These are phyloP conservation scores for Pholiota adiposa DNA, from an alignment of 1,284 basidiomycete genomes.

Conservation along the genomic window DNA sequence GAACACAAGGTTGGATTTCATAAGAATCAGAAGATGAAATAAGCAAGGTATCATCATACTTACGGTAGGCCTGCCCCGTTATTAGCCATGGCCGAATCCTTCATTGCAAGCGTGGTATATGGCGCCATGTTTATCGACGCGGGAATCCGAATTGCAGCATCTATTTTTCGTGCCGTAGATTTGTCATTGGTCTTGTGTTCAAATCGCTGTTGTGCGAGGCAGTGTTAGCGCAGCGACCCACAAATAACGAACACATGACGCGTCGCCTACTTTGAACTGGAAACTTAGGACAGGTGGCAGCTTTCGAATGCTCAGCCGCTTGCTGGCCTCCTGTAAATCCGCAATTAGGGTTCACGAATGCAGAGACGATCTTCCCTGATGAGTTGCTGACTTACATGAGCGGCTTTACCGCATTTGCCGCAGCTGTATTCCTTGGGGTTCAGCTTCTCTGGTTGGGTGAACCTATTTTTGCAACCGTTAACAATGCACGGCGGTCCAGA, in stretches of 20 bases:
- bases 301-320: slow-evolving; percentile 83
- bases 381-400: slow-evolving; percentile 49
- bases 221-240: not conserved
- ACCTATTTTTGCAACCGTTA: slow-evolving; percentile 47
- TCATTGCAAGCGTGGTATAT: slow-evolving; percentile 73
- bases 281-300: slow-evolving; percentile 93
- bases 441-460: slow-evolving; percentile 78
- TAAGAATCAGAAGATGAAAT: not conserved
- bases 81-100: slow-evolving; percentile 50
- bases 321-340: slow-evolving; percentile 68
- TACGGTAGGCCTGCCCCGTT: slow-evolving; percentile 37
- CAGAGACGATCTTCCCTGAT: not conserved
- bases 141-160: slow-evolving; percentile 84
- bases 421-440: slow-evolving; percentile 76
- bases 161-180: slow-evolving; percentile 80
- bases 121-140: slow-evolving; percentile 87
- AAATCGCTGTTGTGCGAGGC: slow-evolving; percentile 68
- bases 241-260: not conserved
- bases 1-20: not conserved
- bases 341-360: slow-evolving; percentile 8
- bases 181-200: slow-evolving; percentile 85
- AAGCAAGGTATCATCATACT: slow-evolving; percentile 23
- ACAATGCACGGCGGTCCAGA: not conserved
- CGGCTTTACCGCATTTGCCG: slow-evolving; percentile 69
- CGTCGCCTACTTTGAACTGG: slow-evolving; percentile 88